Evolutionary conservation across 2,329 filamentous ascomycete species (phyloP), one percentile per base, ranked within the genome.

Genomic region (Laburnicola sp.): DNA sequence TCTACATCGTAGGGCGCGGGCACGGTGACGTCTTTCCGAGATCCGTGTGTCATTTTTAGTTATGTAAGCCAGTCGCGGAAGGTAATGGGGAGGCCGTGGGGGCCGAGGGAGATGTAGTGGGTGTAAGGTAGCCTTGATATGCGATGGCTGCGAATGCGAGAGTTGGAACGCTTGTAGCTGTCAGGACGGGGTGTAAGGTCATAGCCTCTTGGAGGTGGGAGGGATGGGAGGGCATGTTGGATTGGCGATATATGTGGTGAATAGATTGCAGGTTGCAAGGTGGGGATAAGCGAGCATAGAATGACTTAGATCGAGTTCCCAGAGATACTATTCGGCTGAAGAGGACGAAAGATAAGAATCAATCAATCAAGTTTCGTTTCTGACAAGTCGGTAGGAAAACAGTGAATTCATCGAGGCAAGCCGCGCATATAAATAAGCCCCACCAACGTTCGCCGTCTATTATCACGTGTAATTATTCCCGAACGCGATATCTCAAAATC

Each of bases 1-100:
- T 41, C 28, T 36, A 48, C 40, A 6, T 48, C 30, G 21, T 48
- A 48, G 3, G 45, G 45, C 6, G 37, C 45, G 11, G 45, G 45
- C 3, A 35, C 45, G 1, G 45, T 48, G 37, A 41, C 30, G 28
- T 48, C 45, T 22, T 48, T 48, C 8, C 45, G 45, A 5, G 45
- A 30, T 11, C 25, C 35, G n/a, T 27, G 45, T 3, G 37, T 41
- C 45, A 40, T 41, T 21, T 48, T 40, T 2, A 48, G 45, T n/a
- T 48, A 37, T 8, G 26, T 48, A 37, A 25, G 22, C 36, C 37
- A 48, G 22, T 36, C 45, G 10, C 37, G 27, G 37, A 48, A 41
- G 22, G 37, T 41, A 7, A 31, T 8, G 4, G 45, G 37, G 10
- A 48, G 37, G 7, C 45, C 45, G 22, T 48, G 45, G 2, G 45